phyloP scores from a whole-genome alignment of 2,329 filamentous ascomycete species.

The Hortaea werneckii region DNA sequence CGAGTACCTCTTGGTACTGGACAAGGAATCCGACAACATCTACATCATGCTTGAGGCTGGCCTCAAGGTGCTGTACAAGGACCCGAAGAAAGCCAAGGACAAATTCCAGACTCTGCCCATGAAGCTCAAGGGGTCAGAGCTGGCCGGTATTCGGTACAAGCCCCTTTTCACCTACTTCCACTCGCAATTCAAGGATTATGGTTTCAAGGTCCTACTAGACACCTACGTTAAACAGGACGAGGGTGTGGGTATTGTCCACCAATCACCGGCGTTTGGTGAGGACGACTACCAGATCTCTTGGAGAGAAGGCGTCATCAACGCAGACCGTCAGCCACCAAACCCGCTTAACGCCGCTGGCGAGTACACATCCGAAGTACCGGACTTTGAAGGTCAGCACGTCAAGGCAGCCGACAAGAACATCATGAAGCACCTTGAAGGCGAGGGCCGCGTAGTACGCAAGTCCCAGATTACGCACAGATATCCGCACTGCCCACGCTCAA shows the following conservation, averaged over 20 bases:
- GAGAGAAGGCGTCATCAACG: constrained; percentile 65
- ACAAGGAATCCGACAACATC: constrained; percentile 71
- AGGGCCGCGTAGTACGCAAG: constrained; percentile 69
- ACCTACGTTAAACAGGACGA: constrained; percentile 81
- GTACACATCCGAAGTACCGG: constrained; percentile 65
- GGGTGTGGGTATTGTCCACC: constrained; percentile 89
- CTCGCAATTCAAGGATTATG: constrained; percentile 75
- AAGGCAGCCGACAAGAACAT: constrained; percentile 90
- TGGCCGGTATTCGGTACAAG: constrained; percentile 81
- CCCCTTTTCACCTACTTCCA: constrained; percentile 86
- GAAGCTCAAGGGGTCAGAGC: constrained; percentile 70
- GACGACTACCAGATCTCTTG: constrained; percentile 85
- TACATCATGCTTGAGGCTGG: constrained; percentile 78
- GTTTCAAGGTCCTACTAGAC: constrained; percentile 73
- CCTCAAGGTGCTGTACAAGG: constrained; percentile 77
- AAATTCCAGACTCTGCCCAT: constrained; percentile 69
- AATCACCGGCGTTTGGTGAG: constrained; percentile 87
- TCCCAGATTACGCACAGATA: constrained; percentile 86
- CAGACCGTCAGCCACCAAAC: constrained; percentile 71
- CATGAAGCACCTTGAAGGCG: constrained; percentile 74
- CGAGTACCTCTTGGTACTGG: constrained; percentile 77
- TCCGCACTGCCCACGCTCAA: constrained; percentile 89
- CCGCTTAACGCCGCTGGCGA: constrained; percentile 77
- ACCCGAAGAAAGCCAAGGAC: constrained; percentile 90
- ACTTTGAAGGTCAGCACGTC: constrained; percentile 80